phyloP scores from a whole-genome alignment of 805 yeast genomes.

The Ogataea haglerorum region DNA sequence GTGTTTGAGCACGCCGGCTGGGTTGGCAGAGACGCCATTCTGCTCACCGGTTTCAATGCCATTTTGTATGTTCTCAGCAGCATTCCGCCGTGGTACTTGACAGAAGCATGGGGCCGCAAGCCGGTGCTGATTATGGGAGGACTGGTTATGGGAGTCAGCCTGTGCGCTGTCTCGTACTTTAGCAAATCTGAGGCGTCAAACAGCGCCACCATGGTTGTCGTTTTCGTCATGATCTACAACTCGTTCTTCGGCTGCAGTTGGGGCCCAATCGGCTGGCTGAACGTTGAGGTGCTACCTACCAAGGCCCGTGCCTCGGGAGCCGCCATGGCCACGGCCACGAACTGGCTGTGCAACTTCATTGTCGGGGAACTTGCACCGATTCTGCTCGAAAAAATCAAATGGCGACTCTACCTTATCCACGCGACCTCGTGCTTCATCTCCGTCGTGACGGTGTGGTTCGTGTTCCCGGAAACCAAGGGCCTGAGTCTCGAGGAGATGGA shows the following conservation, averaged over 20 bases:
- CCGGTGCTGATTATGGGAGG: conserved; percentile 82
- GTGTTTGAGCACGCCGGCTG: conserved; percentile 96
- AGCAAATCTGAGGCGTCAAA: conserved; percentile 42
- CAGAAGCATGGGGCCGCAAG: conserved; percentile 88
- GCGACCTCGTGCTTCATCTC: conserved; percentile 74
- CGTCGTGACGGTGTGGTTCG: conserved; percentile 63
- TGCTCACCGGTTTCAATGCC: conserved; percentile 84
- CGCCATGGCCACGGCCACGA: conserved; percentile 84
- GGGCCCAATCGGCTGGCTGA: conserved; percentile 94
- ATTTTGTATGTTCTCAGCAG: conserved; percentile 57
- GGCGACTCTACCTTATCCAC: conserved; percentile 81
- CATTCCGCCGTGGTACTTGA: conserved; percentile 86
- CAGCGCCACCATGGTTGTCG: conserved; percentile 71
- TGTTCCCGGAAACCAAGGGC: conserved; percentile 91
- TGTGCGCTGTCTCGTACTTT: conserved; percentile 61
- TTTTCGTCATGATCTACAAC: conserved; percentile 73
- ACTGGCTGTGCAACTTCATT: conserved; percentile 89
- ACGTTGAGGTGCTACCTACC: conserved; percentile 80
- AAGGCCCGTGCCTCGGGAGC: conserved; percentile 87
- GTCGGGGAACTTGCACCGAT: conserved; percentile 93
- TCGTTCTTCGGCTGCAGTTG: conserved; percentile 86
- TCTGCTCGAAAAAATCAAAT: conserved; percentile 67
- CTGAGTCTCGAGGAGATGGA: conserved; percentile 90
- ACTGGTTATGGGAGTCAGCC: conserved; percentile 69
- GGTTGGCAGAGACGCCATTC: conserved; percentile 80